phyloP scores from a whole-genome alignment of 495 filamentous ascomycete genomes.

The Neurospora hispaniola region DNA sequence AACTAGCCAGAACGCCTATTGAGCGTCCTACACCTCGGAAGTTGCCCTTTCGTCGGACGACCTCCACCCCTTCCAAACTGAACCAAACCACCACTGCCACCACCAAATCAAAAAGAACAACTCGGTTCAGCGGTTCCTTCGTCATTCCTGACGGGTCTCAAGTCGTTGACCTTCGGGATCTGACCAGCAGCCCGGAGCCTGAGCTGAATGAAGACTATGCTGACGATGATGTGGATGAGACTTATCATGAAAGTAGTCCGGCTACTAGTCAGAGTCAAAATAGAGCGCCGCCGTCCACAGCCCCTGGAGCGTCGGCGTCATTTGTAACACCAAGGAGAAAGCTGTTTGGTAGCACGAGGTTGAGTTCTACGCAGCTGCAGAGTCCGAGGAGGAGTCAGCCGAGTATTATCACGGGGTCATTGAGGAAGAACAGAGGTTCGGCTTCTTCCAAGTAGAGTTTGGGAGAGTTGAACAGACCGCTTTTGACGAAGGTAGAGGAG shows the following conservation, averaged over 20 bases:
- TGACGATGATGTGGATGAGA: constrained; percentile 32
- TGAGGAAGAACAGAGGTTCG: not conserved
- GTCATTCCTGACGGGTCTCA: constrained; percentile 27
- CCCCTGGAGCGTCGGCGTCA: constrained; percentile 10
- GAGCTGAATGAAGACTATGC: constrained; percentile 29
- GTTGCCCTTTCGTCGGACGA: not conserved
- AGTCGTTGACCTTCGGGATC: not conserved
- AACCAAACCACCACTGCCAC: not conserved
- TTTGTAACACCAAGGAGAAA: constrained; percentile 10
- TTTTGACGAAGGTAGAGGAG: not conserved
- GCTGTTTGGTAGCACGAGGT: not conserved
- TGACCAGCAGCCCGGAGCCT: constrained; percentile 22
- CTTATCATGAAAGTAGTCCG: constrained; percentile 15
- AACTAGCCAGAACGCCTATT: constrained; percentile 13
- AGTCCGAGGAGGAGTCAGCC: not conserved
- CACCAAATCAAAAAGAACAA: not conserved
- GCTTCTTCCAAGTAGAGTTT: not conserved
- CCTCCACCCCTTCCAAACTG: not conserved
- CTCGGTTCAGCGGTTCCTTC: constrained; percentile 10
- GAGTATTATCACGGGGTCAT: not conserved
- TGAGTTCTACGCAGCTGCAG: not conserved
- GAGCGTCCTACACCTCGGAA: constrained; percentile 13
- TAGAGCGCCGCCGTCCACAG: constrained; percentile 3
- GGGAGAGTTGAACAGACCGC: not conserved
- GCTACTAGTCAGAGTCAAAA: not conserved